Evolutionary conservation across 2,329 filamentous ascomycete genomes (phyloP).

Genomic region (Colletotrichum aenigma): DNA sequence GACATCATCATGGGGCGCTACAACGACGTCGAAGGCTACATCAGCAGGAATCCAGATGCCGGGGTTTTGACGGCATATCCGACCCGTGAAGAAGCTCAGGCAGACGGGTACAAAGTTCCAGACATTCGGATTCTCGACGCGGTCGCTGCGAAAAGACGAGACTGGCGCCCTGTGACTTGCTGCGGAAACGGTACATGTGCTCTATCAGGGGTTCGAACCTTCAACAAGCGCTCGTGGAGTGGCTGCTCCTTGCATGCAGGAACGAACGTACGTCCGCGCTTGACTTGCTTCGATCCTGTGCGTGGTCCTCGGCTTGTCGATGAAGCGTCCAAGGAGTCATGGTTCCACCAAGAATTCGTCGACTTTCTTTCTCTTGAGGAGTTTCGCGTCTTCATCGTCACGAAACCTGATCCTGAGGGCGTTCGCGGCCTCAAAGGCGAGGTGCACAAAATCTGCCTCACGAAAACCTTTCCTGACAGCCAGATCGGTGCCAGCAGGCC

Average conservation of each 20-base stretch:
- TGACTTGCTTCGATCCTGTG: not conserved
- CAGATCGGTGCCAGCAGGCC: not conserved
- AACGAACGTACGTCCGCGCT: not conserved
- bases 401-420: not conserved
- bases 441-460: not conserved
- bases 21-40: not conserved
- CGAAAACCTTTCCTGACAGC: not conserved
- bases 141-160: not conserved
- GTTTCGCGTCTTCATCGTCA: not conserved
- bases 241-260: not conserved
- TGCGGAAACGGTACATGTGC: not conserved
- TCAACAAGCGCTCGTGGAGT: not conserved
- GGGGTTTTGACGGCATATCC: not conserved
- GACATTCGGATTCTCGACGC: not conserved
- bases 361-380: not conserved
- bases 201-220: not conserved
- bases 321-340: not conserved
- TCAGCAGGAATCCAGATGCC: not conserved
- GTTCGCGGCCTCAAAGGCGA: not conserved
- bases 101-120: not conserved
- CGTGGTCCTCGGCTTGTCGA: not conserved
- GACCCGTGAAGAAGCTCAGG: not conserved
- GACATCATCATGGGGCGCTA: not conserved
- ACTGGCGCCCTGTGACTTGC: not conserved
- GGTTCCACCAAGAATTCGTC: not conserved